Evolutionary conservation across 768 basidiomycete genomes (phyloP), one percentile per base, ranked within the genome.

Genomic region (Lentinus brumalis): DNA sequence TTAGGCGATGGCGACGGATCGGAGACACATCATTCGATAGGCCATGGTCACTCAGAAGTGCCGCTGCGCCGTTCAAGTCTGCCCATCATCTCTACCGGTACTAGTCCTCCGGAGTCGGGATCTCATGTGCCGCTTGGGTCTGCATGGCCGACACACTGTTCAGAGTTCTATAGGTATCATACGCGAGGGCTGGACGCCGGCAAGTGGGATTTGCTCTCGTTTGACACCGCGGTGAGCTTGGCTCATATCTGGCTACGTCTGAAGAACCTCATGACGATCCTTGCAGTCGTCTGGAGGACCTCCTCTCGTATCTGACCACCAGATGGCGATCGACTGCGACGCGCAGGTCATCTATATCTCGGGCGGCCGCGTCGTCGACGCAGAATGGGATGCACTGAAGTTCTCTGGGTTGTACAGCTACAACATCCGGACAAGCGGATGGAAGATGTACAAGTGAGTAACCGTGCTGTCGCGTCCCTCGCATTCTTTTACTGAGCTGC

Each of bases 101-200:
- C 41, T 15, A 18, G 21, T 11, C 11, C 15, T 16, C 50, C 45
- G 5, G 41, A 32, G 45, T 30, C 50, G 32, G 41, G 31, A 4
- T 38, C 60, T 16, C 44, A 44, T 0, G 50, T 42, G 4, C 41
- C 38, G 30, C 16, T 50, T 2, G 45, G 44, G 2, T 39, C 39
- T 18, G 52, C 50, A 44, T 56, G 53, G 55, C 56, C 73, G 35
- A 65, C 77, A 5, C 79, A 76, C 61, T 82, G 79, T 61, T 87
- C 88, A 2, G 90, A 93, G 60, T 91, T 93, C 71, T 91, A 88
- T 68, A 78, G 87, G 21, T 93, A 91, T 70, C 85, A 87, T 67
- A 88, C 88, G 0, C 73, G 82, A 32, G 88, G 88, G 1, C 65
- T 78, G 31, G 80, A 85, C 53, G 76, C 71, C 11, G 91, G 88